Base-by-base conservation (phyloP, 1,139 yeast genomes). In the Candida sp. region DNA sequence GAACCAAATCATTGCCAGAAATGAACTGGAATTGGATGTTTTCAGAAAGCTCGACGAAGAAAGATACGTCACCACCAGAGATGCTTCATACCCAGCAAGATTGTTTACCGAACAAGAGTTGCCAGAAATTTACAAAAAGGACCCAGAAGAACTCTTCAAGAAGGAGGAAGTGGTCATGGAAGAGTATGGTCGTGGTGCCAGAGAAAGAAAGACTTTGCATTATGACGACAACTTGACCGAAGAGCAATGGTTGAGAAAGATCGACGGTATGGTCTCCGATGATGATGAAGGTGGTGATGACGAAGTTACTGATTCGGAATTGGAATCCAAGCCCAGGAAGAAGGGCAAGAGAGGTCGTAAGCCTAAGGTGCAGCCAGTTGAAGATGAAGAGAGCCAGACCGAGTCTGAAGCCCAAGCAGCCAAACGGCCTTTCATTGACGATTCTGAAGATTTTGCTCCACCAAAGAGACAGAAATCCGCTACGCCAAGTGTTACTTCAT, bases 211-310 rank as follows among this genome's bases (percentile, higher is more conserved):
- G 63, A 72, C 76, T 5, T 78, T 80, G 1, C 69, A 71, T 6
- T 88, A 88, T 61, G 90, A 86, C 57, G 93, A 87, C 62, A 82
- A 86, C 54, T 68, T 88, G 59, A 82, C 91, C 3, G 96, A 88
- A 67, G 93, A 86, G 54, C 92, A 88, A 66, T 88, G 94, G 94
- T 71, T 88, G 54, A 77, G 72, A 61, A 82, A 83, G 57, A 81
- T 84, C 52, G 88, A 84, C 44, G 82, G 81, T 2, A 67, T 74
- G 11, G 64, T 69, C 2, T 72, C 78, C 2, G 80, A 73, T 42
- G 67, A 64, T 22, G 75, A 69, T 39, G 40, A 43, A 8, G 47
- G 11, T 22, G 47, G 32, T 38, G 75, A 70, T 26, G 63, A 60
- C 7, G 69, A 61, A 4, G 58, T 46, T 35, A 75, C 66, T 39